Conservation (phyloP, 495 filamentous ascomycete species). For the Aspergillus leporis region DNA sequence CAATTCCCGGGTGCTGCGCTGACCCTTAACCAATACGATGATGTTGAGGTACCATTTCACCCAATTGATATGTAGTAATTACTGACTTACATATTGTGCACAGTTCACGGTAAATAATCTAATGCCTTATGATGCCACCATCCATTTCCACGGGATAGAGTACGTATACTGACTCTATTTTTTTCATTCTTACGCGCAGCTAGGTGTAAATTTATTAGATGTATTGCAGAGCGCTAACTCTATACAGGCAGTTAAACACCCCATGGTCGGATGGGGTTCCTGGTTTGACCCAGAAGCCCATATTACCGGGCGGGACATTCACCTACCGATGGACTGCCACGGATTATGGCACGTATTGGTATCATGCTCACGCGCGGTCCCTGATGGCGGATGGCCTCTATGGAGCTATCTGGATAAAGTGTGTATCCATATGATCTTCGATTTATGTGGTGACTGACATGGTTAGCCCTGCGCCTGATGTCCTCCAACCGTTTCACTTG, state of each 20-base stretch:
- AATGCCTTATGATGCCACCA: slow-evolving; percentile 45
- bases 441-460: background rate
- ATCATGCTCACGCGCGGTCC: slow-evolving; percentile 52
- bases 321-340: slow-evolving; percentile 49
- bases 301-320: slow-evolving; percentile 44
- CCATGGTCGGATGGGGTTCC: slow-evolving; percentile 55
- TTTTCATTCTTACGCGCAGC: background rate
- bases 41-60: slow-evolving; percentile 46
- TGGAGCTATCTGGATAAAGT: slow-evolving; percentile 42
- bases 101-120: slow-evolving; percentile 45
- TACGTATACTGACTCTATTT: background rate
- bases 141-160: slow-evolving; percentile 51
- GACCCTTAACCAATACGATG: slow-evolving; percentile 55
- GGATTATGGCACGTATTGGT: slow-evolving; percentile 52
- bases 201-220: background rate
- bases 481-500: slow-evolving; percentile 36
- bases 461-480: slow-evolving; percentile 32
- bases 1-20: slow-evolving; percentile 55
- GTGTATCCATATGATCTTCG: background rate
- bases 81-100: background rate
- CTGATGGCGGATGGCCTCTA: slow-evolving; percentile 55
- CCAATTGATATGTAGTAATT: background rate
- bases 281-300: slow-evolving; percentile 45
- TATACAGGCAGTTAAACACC: slow-evolving; percentile 25
- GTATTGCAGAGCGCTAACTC: background rate